phyloP scores from a whole-genome alignment of 2,329 filamentous ascomycete species.

The Tricladium varicosporioides region DNA sequence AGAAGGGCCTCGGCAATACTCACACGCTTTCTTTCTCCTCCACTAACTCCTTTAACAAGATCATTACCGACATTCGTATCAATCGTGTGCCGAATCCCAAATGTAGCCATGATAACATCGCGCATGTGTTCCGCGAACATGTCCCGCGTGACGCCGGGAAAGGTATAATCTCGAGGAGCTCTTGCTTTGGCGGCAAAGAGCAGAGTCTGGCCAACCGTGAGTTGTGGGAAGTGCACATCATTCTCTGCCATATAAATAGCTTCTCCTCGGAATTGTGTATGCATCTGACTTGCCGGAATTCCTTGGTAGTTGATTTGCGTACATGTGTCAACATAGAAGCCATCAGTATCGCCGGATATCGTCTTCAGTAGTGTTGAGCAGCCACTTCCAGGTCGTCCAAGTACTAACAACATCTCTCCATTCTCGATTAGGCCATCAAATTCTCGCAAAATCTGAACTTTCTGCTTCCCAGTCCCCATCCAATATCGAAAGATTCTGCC shows the following conservation, averaged over 20 bases:
- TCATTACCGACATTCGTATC: slow-evolving; percentile 73
- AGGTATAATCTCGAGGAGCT: slow-evolving; percentile 55
- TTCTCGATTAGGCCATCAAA: slow-evolving; percentile 61
- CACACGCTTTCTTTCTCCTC: slow-evolving; percentile 73
- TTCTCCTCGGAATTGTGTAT: slow-evolving; percentile 53
- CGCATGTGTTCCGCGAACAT: slow-evolving; percentile 43
- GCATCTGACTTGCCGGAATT: slow-evolving; percentile 50
- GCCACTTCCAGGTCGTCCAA: slow-evolving; percentile 59
- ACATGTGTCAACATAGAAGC: slow-evolving; percentile 48
- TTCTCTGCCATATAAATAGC: slow-evolving; percentile 74
- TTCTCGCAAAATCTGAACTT: slow-evolving; percentile 49
- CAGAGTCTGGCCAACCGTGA: slow-evolving; percentile 73
- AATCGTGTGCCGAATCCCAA: slow-evolving; percentile 68
- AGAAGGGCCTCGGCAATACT: slow-evolving; percentile 73
- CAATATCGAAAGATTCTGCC: slow-evolving; percentile 44
- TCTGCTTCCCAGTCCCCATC: slow-evolving; percentile 52
- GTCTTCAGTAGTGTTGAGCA: slow-evolving; percentile 63
- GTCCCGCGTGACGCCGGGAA: slow-evolving; percentile 36
- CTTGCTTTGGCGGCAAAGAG: slow-evolving; percentile 68
- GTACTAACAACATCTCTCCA: slow-evolving; percentile 65
- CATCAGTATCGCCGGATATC: slow-evolving; percentile 50
- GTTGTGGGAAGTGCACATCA: slow-evolving; percentile 66
- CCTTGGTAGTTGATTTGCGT: slow-evolving; percentile 62
- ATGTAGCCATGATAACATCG: slow-evolving; percentile 65
- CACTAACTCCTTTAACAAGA: slow-evolving; percentile 63